Evolutionary conservation across 371 early-diverging fungal species (phyloP).

Genomic region (Zychaea mexicana): DNA sequence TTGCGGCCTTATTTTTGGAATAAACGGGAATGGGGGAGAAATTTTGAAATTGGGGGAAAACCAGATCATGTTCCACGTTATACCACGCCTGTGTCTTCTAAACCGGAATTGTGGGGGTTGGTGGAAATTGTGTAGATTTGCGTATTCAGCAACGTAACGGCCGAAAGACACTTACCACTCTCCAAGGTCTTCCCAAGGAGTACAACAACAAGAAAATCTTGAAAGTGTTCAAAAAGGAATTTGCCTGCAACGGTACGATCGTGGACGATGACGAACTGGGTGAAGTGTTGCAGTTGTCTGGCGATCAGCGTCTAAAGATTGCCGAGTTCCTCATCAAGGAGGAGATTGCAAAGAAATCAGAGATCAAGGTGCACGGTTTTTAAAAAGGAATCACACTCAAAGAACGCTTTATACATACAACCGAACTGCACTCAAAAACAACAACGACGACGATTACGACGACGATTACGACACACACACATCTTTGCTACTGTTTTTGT

Average conservation of each 20-base stretch:
- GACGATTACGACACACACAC: no score
- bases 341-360: constrained; percentile 81
- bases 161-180: constrained; percentile 94
- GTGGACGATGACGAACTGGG: constrained; percentile 91
- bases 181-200: constrained; percentile 82
- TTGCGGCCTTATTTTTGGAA: not conserved
- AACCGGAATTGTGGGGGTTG: no score
- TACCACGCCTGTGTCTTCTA: no score
- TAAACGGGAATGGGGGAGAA: no score
- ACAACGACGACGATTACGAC: no score
- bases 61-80: no score
- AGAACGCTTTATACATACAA: no score
- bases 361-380: constrained; percentile 92
- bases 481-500: no score
- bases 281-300: constrained; percentile 91
- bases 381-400: constrained; percentile 23
- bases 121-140: constrained; percentile 66
- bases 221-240: constrained; percentile 95
- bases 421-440: no score
- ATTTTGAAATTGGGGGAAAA: no score
- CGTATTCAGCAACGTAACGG: constrained; percentile 98
- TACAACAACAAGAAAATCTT: constrained; percentile 89
- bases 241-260: constrained; percentile 96
- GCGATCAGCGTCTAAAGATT: constrained; percentile 93
- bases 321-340: constrained; percentile 75